These are phyloP conservation scores for Hansfordia pulvinata DNA, from an alignment of 2,329 filamentous ascomycete genomes.

Conservation along the genomic window DNA sequence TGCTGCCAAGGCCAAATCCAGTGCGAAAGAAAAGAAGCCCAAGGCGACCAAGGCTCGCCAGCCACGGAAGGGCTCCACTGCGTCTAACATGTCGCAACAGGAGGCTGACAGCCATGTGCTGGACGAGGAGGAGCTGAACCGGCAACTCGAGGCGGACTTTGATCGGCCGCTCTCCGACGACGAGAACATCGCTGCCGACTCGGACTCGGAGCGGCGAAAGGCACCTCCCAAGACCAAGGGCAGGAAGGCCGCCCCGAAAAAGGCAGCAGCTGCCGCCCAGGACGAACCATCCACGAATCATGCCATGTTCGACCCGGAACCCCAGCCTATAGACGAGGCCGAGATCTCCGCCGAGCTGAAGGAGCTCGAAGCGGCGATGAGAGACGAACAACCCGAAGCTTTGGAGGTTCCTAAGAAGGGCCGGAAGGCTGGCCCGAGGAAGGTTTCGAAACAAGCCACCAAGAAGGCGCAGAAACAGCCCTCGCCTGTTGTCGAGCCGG, in stretches of 20 bases:
- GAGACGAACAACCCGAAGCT: conserved; percentile 22
- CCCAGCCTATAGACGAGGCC: conserved; percentile 28
- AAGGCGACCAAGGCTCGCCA: conserved; percentile 26
- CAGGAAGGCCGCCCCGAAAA: conserved; percentile 14
- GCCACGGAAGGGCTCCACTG: conserved; percentile 32
- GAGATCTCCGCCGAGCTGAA: conserved; percentile 36
- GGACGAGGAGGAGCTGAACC: conserved; percentile 53
- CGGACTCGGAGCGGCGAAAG: conserved; percentile 27
- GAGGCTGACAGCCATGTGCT: conserved; percentile 29
- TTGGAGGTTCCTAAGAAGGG: conserved; percentile 38
- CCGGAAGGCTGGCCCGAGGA: conserved; percentile 33
- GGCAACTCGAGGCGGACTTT: conserved; percentile 51
- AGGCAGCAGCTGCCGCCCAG: conserved; percentile 10
- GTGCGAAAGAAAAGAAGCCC: conserved; percentile 26
- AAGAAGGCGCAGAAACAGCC: conserved; percentile 28
- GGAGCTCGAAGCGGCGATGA: conserved; percentile 35
- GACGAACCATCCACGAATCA: conserved; percentile 22
- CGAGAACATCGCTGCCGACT: conserved; percentile 32
- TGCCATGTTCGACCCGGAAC: conserved; percentile 38
- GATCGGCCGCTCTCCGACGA: conserved; percentile 41
- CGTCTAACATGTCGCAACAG: conserved; percentile 27
- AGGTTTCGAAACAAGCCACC: conserved; percentile 34
- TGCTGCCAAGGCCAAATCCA: conserved; percentile 16
- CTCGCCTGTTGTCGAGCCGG: conserved; percentile 9
- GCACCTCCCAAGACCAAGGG: conserved; percentile 16